Evolutionary conservation across 75 land plant species (phyloP).

Genomic region (Selaginella tamariscina): DNA sequence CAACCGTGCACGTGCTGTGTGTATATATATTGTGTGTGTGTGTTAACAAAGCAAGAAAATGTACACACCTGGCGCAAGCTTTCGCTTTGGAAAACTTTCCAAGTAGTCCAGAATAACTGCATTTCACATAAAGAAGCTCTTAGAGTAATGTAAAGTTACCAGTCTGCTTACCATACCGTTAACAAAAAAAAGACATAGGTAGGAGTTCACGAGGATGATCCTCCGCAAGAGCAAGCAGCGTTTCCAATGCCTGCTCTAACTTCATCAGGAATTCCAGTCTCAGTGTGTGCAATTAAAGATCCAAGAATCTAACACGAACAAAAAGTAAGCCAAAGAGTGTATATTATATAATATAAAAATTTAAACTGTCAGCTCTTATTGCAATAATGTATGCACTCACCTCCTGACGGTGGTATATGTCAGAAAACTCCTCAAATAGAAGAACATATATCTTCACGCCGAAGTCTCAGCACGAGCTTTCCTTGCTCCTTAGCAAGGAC

Average conservation of each 20-base stretch:
- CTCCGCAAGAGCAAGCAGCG: slow-evolving; percentile 43
- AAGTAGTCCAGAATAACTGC: slow-evolving; percentile 76
- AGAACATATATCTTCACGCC: slow-evolving; percentile 45
- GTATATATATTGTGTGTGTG: too few species aligned
- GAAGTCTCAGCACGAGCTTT: slow-evolving; percentile 42
- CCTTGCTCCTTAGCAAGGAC: slow-evolving; percentile 48
- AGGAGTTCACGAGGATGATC: slow-evolving; percentile 48
- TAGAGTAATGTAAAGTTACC: not conserved
- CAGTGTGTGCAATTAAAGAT: slow-evolving; percentile 62
- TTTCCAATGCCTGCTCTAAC: slow-evolving; percentile 65
- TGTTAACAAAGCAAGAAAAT: not conserved
- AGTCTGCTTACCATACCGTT: slow-evolving; percentile 39
- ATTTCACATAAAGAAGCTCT: not conserved
- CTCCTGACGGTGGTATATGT: slow-evolving; percentile 62
- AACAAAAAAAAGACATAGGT: slow-evolving; percentile 57
- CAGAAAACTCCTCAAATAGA: slow-evolving; percentile 62
- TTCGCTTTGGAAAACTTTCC: slow-evolving; percentile 60
- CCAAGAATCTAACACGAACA: slow-evolving; percentile 49
- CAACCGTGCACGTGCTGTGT: too few species aligned
- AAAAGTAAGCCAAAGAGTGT: not conserved
- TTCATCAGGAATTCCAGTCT: slow-evolving; percentile 64
- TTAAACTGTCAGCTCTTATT: too few species aligned
- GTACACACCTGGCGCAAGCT: slow-evolving; percentile 53
- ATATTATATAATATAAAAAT: not conserved
- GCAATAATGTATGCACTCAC: slow-evolving; percentile 19